phyloP scores from a whole-genome alignment of 805 yeast species.

The Starmerella roubikii region DNA sequence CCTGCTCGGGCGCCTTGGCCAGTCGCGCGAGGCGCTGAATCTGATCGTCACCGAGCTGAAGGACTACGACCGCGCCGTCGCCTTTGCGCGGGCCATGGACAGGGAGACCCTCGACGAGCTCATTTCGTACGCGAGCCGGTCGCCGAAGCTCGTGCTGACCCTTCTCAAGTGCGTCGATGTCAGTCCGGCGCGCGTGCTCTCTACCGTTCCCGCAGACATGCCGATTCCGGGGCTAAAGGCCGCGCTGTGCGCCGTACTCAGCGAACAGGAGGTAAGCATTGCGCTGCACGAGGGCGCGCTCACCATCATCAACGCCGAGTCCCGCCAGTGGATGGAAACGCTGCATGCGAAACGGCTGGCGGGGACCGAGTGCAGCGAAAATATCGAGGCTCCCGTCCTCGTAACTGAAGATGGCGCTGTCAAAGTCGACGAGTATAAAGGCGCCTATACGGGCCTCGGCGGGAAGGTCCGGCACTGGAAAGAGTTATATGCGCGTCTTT shows the following conservation, averaged over 20 bases:
- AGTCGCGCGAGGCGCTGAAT: conserved; percentile 56
- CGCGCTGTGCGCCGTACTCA: conserved; percentile 47
- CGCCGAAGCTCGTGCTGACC: conserved; percentile 65
- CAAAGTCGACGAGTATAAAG: too few species aligned
- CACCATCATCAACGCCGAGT: conserved; percentile 41
- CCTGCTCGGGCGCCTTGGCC: conserved; percentile 70
- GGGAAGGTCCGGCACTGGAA: too few species aligned
- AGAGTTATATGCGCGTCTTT: too few species aligned
- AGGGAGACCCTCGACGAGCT: conserved; percentile 70
- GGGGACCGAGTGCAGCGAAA: conserved; percentile 27
- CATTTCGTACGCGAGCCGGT: conserved; percentile 52
- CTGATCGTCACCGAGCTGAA: conserved; percentile 63
- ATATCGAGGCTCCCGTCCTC: not conserved
- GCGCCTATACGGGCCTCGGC: too few species aligned
- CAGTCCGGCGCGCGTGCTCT: conserved; percentile 55
- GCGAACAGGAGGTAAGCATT: conserved; percentile 41
- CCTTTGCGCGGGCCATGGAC: conserved; percentile 54
- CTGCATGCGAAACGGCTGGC: conserved; percentile 24
- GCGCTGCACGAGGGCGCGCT: conserved; percentile 43
- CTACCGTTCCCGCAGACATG: conserved; percentile 47
- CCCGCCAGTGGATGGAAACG: conserved; percentile 27
- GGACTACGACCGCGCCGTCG: conserved; percentile 70
- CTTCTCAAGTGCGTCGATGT: conserved; percentile 39
- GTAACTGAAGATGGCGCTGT: too few species aligned
- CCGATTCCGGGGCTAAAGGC: conserved; percentile 51